Conservation (phyloP, 441 rosid genomes). For the Erodium trifolium region DNA sequence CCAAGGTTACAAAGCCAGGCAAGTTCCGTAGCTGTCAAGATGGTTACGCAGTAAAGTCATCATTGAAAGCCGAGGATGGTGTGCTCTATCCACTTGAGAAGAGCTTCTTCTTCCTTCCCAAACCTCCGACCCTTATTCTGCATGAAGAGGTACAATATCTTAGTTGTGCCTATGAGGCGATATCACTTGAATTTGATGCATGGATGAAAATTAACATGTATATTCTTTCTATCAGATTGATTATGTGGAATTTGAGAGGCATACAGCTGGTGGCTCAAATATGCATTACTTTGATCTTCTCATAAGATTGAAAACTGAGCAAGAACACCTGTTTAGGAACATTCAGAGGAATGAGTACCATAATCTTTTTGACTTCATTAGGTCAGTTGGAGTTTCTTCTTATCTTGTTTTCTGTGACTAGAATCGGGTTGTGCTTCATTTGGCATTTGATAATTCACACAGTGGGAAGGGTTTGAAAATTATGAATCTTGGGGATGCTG, state of each 20-base stretch:
- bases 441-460: conserved; percentile 21
- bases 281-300: conserved; percentile 99
- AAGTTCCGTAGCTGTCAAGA: conserved; percentile 94
- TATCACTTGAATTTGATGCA: neutral
- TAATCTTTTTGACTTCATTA: conserved; percentile 74
- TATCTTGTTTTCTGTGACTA: conserved; percentile 2
- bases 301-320: conserved; percentile 81
- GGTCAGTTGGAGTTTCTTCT: conserved; percentile 35
- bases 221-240: conserved; percentile 48
- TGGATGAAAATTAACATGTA: neutral
- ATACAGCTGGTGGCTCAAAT: conserved; percentile 94
- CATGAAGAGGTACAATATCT: conserved; percentile 59
- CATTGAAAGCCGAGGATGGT: conserved; percentile 96
- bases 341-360: conserved; percentile 95
- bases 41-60: conserved; percentile 96
- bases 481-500: conserved; percentile 69
- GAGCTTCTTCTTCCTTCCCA: conserved; percentile 94
- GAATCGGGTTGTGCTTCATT: conserved; percentile 7
- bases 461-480: conserved; percentile 85
- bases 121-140: conserved; percentile 95
- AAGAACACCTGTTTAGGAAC: conserved; percentile 91
- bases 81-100: conserved; percentile 93
- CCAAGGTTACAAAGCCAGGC: conserved; percentile 93
- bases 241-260: conserved; percentile 97
- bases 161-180: conserved; percentile 7